These are phyloP conservation scores for Isoetes taiwanensis DNA, from an alignment of 75 land plant species.

Conservation along the genomic window DNA sequence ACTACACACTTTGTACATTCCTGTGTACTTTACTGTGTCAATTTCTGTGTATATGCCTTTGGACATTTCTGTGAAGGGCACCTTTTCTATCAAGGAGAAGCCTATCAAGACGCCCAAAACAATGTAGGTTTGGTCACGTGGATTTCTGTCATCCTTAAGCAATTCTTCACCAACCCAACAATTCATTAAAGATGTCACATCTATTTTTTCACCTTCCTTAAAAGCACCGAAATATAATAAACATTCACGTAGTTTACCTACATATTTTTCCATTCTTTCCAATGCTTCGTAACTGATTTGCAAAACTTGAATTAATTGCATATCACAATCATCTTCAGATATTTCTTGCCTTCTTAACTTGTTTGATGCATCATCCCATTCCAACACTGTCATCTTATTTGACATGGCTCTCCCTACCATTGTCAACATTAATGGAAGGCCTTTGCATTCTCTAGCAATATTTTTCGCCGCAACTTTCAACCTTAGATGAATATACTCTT, in stretches of 20 bases:
- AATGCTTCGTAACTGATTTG: conserved; percentile 11
- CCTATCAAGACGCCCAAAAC: too few relatives aligned
- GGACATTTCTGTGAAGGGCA: too few relatives aligned
- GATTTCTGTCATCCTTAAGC: too few relatives aligned
- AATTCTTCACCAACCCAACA: conserved; percentile 10
- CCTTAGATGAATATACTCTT: too few relatives aligned
- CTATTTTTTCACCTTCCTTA: conserved; percentile 7
- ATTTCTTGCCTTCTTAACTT: conserved; percentile 15
- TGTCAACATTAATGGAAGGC: conserved; percentile 21
- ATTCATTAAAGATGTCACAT: conserved; percentile 3
- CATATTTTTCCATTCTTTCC: neutral
- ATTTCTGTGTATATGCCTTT: too few relatives aligned
- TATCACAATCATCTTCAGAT: neutral
- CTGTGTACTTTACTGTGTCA: too few relatives aligned
- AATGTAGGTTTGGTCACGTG: too few relatives aligned
- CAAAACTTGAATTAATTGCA: conserved; percentile 10
- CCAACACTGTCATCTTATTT: neutral
- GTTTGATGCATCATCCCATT: conserved; percentile 4
- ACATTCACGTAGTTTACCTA: conserved; percentile 5
- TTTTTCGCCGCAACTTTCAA: neutral
- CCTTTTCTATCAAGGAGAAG: too few relatives aligned
- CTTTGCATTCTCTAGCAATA: conserved; percentile 10
- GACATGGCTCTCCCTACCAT: conserved; percentile 19
- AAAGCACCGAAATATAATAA: conserved; percentile 13
- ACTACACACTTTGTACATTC: too few relatives aligned